Conservation (phyloP, 2,329 filamentous ascomycete species). For the Rugonectria rugulosa region DNA sequence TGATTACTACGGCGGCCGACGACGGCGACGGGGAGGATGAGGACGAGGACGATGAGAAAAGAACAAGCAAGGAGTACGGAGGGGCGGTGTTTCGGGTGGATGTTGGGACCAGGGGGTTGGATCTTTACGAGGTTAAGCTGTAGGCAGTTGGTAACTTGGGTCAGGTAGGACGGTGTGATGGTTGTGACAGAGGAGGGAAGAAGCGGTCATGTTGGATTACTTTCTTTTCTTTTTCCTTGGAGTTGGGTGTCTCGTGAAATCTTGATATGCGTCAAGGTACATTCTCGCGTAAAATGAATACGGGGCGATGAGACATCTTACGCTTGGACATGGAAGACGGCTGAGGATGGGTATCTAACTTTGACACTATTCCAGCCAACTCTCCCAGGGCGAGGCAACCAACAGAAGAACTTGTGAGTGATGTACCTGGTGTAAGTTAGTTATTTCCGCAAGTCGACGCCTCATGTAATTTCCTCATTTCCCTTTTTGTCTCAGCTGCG, state of each 20-base stretch:
- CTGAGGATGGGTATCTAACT: slow-evolving; percentile 1
- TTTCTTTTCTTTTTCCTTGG: background rate
- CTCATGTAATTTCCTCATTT: no score
- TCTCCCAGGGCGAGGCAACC: background rate
- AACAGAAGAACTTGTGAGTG: no score
- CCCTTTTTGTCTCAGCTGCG: no score
- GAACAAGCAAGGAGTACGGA: slow-evolving; percentile 67
- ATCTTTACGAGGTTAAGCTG: slow-evolving; percentile 70
- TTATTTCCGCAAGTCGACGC: no score
- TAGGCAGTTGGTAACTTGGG: no score
- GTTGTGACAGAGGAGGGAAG: no score
- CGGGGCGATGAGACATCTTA: background rate
- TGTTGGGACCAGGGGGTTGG: slow-evolving; percentile 73
- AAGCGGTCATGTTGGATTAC: background rate
- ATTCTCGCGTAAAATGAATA: no score
- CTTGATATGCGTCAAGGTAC: no score
- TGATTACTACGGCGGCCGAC: slow-evolving; percentile 79
- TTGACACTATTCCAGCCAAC: background rate
- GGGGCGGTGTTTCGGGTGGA: slow-evolving; percentile 80
- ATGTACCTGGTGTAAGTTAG: no score
- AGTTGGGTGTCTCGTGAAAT: no score
- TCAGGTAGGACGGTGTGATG: no score
- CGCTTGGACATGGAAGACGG: background rate
- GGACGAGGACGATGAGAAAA: slow-evolving; percentile 64
- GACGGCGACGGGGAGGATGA: slow-evolving; percentile 68